Evolutionary conservation across 1,284 basidiomycete genomes (phyloP), one percentile per base, ranked within the genome.

Genomic region (Heterobasidion irregulare): DNA sequence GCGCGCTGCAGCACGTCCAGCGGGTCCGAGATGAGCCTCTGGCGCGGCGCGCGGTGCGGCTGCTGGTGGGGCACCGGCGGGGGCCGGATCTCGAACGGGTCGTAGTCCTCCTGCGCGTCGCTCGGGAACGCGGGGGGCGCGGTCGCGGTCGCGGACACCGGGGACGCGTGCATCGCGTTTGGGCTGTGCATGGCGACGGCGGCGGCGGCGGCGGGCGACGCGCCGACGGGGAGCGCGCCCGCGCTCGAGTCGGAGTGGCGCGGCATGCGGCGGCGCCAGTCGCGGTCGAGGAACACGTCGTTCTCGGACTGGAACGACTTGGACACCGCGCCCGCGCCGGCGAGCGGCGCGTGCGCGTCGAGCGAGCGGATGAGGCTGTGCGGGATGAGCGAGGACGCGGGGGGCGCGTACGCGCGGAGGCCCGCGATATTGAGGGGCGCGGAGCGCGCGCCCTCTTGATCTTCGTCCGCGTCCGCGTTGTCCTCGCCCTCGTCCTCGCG

Each of bases 291-390:
- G 56, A 75, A 74, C 12, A 73, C 68, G 62, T 83, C 80, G 58
- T 69, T 75, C 34, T 83, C 81, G 6, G 78, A 77, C 62, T 78
- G 78, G 70, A 83, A 81, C 6, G 79, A 78, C 54, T 76, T 71
- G 6, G 79, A 73, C 43, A 64, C 66, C 55, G 72, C 70, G 26
- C 43, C 56, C 26, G 49, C 48, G 33, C 58, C 49, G n/a, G 63
- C 63, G 49, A 58, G 54, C 32, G 58, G 47, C 34, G 44, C 16
- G 34, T 57, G 51, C 36, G 69, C 66, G 56, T 86, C 82, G 12
- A 86, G 68, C 15, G 83, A 79, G 50, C 74, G 73, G 61, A 84
- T 80, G 46, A 85, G 70, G 60, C 77, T 76, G 50, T 75, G 76
- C 35, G 83, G 79, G 56, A 87, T 80, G 54, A 80, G 70, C n/a